Evolutionary conservation across 495 filamentous ascomycete species (phyloP).

Genomic region (Aspergillus bertholletiae): DNA sequence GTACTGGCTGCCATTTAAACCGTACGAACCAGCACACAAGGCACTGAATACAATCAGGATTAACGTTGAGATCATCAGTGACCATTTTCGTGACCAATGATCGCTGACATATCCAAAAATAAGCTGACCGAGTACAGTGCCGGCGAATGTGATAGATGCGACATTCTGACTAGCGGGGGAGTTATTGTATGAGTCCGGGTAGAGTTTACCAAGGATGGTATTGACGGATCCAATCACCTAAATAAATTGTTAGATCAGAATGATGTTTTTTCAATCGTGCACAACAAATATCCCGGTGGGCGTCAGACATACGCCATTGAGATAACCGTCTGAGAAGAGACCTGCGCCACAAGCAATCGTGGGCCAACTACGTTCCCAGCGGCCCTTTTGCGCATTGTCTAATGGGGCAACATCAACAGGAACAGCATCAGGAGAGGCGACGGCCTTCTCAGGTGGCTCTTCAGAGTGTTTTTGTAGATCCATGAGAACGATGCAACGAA

Average conservation of each 20-base stretch:
- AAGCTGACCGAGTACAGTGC: slow-evolving; percentile 82
- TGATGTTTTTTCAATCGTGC: background rate
- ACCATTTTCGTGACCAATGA: slow-evolving; percentile 78
- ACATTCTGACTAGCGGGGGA: slow-evolving; percentile 69
- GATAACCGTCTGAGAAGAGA: slow-evolving; percentile 86
- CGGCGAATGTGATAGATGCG: slow-evolving; percentile 78
- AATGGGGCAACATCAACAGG: slow-evolving; percentile 28
- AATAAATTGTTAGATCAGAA: background rate
- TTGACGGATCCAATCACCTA: slow-evolving; percentile 81
- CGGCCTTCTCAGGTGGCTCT: slow-evolving; percentile 16
- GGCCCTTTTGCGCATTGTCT: slow-evolving; percentile 39
- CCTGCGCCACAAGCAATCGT: slow-evolving; percentile 83
- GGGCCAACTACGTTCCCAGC: slow-evolving; percentile 62
- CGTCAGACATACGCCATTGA: slow-evolving; percentile 61
- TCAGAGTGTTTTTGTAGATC: background rate
- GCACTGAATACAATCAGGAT: slow-evolving; percentile 83
- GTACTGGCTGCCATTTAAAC: slow-evolving; percentile 52
- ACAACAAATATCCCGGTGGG: background rate
- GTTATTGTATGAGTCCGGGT: slow-evolving; percentile 57
- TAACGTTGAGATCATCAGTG: slow-evolving; percentile 73
- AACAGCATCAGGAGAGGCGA: slow-evolving; percentile 7
- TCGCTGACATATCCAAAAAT: slow-evolving; percentile 80
- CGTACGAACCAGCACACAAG: slow-evolving; percentile 74
- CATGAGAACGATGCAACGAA: background rate
- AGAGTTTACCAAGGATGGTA: slow-evolving; percentile 64